Conservation (phyloP, 2,329 filamentous ascomycete genomes). For the Xylaria polymorpha region DNA sequence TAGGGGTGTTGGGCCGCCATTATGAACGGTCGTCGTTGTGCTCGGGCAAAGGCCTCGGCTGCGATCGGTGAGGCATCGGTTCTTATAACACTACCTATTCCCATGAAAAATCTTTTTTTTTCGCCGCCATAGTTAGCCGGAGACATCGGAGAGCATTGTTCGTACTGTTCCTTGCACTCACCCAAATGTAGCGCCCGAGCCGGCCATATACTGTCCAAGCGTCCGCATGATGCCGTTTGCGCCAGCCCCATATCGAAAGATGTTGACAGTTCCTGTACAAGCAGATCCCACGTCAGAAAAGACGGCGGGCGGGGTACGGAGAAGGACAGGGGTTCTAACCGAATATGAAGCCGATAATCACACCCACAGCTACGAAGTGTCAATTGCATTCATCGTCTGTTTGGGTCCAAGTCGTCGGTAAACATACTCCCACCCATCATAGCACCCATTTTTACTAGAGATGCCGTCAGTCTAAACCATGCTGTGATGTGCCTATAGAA, state of each 20-base stretch:
- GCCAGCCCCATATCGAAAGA: constrained; percentile 93
- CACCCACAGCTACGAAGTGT: constrained; percentile 78
- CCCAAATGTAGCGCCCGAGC: constrained; percentile 96
- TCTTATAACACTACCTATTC: constrained; percentile 94
- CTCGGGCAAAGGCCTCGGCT: constrained; percentile 79
- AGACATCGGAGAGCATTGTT: background rate
- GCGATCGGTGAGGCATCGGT: constrained; percentile 85
- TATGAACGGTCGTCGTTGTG: constrained; percentile 80
- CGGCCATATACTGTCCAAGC: constrained; percentile 95
- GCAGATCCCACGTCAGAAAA: constrained; percentile 30
- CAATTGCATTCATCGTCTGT: constrained; percentile 25
- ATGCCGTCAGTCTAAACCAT: constrained; percentile 46
- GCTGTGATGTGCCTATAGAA: constrained; percentile 9
- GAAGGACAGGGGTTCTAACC: constrained; percentile 63
- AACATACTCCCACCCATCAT: constrained; percentile 97
- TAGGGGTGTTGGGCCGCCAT: constrained; percentile 58
- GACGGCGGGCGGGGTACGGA: background rate
- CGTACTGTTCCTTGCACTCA: constrained; percentile 58
- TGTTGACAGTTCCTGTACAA: constrained; percentile 82
- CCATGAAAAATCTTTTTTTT: constrained; percentile 87
- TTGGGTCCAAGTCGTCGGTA: background rate
- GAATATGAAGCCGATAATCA: constrained; percentile 98
- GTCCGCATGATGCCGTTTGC: constrained; percentile 94
- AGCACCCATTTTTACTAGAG: constrained; percentile 92
- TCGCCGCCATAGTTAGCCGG: constrained; percentile 38